Conservation (phyloP, 768 basidiomycete species). For the Pleurotus cornucopiae region DNA sequence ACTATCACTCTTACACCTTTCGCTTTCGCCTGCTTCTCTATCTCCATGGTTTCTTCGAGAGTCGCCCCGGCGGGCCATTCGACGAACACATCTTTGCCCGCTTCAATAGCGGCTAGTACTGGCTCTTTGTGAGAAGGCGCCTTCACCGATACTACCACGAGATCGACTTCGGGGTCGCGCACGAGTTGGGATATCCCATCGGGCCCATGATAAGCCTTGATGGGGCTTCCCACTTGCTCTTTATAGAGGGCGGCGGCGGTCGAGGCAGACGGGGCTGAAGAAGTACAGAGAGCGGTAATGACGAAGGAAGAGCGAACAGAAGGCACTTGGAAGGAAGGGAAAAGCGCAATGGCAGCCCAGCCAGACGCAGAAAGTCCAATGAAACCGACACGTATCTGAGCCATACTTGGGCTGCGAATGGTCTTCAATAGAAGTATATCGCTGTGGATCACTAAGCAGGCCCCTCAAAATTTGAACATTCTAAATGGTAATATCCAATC, state of each 20-base stretch:
- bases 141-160: conserved; percentile 31
- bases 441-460: too few species aligned
- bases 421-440: too few species aligned
- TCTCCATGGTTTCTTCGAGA: conserved; percentile 26
- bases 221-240: conserved; percentile 16
- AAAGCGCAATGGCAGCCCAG: conserved; percentile 26
- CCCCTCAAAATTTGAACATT: too few species aligned
- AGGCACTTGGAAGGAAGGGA: conserved; percentile 18
- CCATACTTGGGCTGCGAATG: background rate
- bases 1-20: conserved; percentile 27
- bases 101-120: conserved; percentile 27
- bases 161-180: conserved; percentile 30
- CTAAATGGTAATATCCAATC: too few species aligned
- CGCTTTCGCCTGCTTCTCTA: conserved; percentile 25
- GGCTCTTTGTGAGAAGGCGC: conserved; percentile 24
- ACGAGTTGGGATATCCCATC: conserved; percentile 17
- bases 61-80: conserved; percentile 35
- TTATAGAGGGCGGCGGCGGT: conserved; percentile 26
- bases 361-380: conserved; percentile 28
- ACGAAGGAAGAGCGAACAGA: conserved; percentile 20
- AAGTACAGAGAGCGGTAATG: conserved; percentile 31
- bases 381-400: conserved; percentile 22
- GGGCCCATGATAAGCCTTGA: conserved; percentile 29
- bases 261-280: conserved; percentile 22
- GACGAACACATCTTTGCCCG: conserved; percentile 33